A percentile compares a stretch with the other conserved stretches of the same genome.
Conservation (phyloP, 768 basidiomycete species). For the Pleurotus giganteus region DNA sequence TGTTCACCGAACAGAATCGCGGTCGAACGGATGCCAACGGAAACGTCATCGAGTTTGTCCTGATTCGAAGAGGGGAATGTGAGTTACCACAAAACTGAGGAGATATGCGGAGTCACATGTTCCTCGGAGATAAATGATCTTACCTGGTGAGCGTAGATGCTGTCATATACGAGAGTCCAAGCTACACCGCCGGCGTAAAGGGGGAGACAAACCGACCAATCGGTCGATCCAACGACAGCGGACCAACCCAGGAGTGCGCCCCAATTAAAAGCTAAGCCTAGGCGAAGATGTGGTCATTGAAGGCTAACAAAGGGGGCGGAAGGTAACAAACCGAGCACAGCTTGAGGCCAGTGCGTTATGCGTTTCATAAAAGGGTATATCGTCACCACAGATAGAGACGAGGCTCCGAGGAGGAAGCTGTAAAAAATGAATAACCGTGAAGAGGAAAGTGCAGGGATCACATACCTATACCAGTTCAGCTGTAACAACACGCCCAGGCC, state of each 20-base stretch:
- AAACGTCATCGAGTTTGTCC: constrained; percentile 91
- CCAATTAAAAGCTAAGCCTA: constrained; percentile 97
- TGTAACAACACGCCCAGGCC: constrained; percentile 88
- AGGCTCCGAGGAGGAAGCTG: constrained; percentile 90
- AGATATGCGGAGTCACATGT: too few species aligned
- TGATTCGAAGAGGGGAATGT: too few species aligned
- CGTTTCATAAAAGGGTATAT: constrained; percentile 98
- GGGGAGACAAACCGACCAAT: constrained; percentile 83
- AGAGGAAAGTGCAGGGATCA: neutral
- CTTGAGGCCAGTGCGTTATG: constrained; percentile 95
- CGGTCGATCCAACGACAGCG: constrained; percentile 75
- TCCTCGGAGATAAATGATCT: constrained; percentile 8
- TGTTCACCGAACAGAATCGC: constrained; percentile 85
- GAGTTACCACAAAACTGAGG: too few species aligned
- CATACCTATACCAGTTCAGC: constrained; percentile 92
- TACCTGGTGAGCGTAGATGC: constrained; percentile 96
- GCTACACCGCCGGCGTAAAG: constrained; percentile 87
- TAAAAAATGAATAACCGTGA: neutral
- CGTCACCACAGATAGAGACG: constrained; percentile 83
- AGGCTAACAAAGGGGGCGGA: neutral
- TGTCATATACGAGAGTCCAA: constrained; percentile 98
- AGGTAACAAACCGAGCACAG: constrained; percentile 76
- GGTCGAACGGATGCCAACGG: constrained; percentile 89
- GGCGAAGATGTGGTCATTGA: neutral
- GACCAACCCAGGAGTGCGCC: constrained; percentile 96